Percentiles rank a stretch among this genome's conserved stretches.
These are phyloP conservation scores for Verticillium tricorpus DNA, from an alignment of 2,329 filamentous ascomycete species.

Conservation along the genomic window DNA sequence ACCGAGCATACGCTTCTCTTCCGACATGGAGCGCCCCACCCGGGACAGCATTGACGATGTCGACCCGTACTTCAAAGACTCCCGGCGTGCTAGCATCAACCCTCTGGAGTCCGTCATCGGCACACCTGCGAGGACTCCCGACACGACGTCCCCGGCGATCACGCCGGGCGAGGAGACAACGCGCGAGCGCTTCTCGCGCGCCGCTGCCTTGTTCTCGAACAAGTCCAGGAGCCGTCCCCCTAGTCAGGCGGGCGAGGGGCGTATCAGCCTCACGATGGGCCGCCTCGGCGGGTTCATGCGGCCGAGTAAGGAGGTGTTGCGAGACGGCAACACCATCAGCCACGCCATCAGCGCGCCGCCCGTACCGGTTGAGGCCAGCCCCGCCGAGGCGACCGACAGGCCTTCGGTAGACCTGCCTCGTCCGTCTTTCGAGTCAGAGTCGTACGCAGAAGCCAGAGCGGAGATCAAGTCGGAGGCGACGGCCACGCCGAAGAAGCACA, in stretches of 20 bases:
- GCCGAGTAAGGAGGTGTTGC: constrained; percentile 44
- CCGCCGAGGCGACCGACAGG: not conserved
- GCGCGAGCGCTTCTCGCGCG: constrained; percentile 50
- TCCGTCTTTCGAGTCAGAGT: constrained; percentile 4
- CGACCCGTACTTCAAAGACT: constrained; percentile 28
- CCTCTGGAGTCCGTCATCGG: constrained; percentile 39
- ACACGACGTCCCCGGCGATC: constrained; percentile 29
- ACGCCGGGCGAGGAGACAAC: constrained; percentile 49
- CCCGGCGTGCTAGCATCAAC: constrained; percentile 46
- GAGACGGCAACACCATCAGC: constrained; percentile 19
- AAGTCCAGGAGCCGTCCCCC: constrained; percentile 47
- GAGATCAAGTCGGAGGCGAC: constrained; percentile 16
- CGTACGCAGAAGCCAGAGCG: not conserved
- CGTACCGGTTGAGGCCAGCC: not conserved
- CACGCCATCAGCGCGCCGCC: constrained; percentile 7
- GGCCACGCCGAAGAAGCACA: constrained; percentile 17
- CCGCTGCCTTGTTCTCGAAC: constrained; percentile 50
- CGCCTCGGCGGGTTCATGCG: constrained; percentile 49
- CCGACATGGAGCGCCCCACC: constrained; percentile 44
- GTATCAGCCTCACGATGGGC: constrained; percentile 54
- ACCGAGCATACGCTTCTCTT: constrained; percentile 51
- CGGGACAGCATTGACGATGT: constrained; percentile 41
- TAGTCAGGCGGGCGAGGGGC: constrained; percentile 54
- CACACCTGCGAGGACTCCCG: constrained; percentile 32
- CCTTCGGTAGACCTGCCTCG: not conserved